These are phyloP conservation scores for Ogataea hybrid DNA, from an alignment of 1,139 yeast genomes.

Conservation along the genomic window DNA sequence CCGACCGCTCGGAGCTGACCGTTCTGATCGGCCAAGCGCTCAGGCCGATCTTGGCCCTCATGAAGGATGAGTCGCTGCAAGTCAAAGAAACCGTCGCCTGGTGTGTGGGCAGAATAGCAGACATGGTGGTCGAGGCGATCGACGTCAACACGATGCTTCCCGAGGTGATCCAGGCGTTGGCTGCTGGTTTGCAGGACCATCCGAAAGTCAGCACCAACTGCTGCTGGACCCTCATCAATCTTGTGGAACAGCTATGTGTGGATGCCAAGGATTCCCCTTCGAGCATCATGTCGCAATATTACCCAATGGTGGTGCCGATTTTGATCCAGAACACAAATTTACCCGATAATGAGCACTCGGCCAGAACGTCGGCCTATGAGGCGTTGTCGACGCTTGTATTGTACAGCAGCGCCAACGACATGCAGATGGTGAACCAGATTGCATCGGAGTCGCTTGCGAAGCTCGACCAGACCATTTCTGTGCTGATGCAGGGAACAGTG, in stretches of 20 bases:
- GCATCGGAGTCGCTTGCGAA: constrained; percentile 77
- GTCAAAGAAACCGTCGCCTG: constrained; percentile 98
- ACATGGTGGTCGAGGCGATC: constrained; percentile 76
- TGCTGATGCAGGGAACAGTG: constrained; percentile 54
- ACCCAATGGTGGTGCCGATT: constrained; percentile 64
- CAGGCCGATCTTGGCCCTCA: constrained; percentile 69
- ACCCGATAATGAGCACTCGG: constrained; percentile 76
- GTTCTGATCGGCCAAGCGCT: constrained; percentile 76
- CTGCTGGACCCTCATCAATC: constrained; percentile 94
- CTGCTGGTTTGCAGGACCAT: constrained; percentile 80
- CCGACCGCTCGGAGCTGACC: constrained; percentile 70
- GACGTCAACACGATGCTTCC: constrained; percentile 65
- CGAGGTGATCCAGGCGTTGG: constrained; percentile 66
- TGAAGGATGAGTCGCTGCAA: constrained; percentile 71
- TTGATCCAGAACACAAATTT: constrained; percentile 68
- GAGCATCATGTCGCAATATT: constrained; percentile 72
- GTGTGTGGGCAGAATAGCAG: constrained; percentile 97
- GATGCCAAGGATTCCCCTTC: constrained; percentile 55
- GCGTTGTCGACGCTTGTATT: constrained; percentile 82
- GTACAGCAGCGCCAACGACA: constrained; percentile 68
- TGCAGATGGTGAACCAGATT: constrained; percentile 65
- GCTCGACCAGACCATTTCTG: constrained; percentile 60
- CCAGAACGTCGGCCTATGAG: constrained; percentile 96
- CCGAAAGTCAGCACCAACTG: constrained; percentile 93
- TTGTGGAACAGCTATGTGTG: constrained; percentile 75